Evolutionary conservation across 1,284 basidiomycete species (phyloP).

Genomic region (Apiotrichum laibachii): DNA sequence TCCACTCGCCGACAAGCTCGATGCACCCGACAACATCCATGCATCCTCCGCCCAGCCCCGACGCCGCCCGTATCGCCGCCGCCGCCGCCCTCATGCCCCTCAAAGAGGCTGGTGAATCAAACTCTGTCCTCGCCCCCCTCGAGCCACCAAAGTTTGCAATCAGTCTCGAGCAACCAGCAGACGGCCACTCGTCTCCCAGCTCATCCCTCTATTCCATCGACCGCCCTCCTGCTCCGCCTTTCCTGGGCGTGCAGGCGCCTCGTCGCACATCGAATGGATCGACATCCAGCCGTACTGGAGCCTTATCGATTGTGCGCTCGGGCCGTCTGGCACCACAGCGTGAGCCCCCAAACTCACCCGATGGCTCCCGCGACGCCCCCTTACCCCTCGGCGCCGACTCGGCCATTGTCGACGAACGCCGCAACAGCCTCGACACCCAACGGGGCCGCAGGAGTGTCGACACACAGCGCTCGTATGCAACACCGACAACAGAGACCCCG

Average conservation of each 20-base stretch:
- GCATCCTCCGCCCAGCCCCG: neutral
- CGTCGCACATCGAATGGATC: constrained; percentile 27
- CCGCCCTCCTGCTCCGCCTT: constrained; percentile 9
- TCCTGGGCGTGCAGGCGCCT: constrained; percentile 11
- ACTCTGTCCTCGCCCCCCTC: constrained; percentile 1
- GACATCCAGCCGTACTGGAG: constrained; percentile 37
- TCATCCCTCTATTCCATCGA: neutral
- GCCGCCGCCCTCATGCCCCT: constrained; percentile 8
- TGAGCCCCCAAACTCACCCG: constrained; percentile 4
- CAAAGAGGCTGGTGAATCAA: constrained; percentile 17
- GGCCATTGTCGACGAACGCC: constrained; percentile 2
- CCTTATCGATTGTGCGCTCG: constrained; percentile 40
- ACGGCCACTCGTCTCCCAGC: constrained; percentile 11
- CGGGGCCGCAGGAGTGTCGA: neutral
- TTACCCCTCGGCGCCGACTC: neutral
- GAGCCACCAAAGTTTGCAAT: constrained; percentile 11
- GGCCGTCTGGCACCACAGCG: constrained; percentile 30
- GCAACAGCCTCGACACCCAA: constrained; percentile 4
- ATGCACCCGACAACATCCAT: neutral
- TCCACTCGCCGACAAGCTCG: neutral
- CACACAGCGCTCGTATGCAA: neutral
- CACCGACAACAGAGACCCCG: neutral
- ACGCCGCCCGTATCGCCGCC: neutral
- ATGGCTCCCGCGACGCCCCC: neutral
- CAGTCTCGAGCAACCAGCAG: constrained; percentile 25